Conservation (phyloP, 2,329 filamentous ascomycete genomes). For the Emmonsia crescens region DNA sequence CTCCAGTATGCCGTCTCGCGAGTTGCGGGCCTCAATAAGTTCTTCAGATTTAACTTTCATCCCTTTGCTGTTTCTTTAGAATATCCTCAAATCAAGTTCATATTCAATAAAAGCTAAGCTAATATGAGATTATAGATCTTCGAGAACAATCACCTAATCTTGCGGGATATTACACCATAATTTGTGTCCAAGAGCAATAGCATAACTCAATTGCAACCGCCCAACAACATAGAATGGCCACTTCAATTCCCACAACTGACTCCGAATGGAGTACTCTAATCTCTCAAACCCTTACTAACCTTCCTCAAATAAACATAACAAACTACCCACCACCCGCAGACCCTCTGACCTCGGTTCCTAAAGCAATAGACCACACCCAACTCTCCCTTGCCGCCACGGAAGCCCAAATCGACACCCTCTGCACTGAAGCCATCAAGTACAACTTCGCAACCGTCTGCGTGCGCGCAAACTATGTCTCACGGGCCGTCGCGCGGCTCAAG, state of each 20-base stretch:
- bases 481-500: conserved; percentile 38
- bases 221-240: neutral
- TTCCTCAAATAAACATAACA: conserved; percentile 15
- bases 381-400: conserved; percentile 33
- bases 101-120: neutral
- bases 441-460: conserved; percentile 45
- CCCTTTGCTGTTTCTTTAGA: neutral
- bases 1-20: neutral
- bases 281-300: conserved; percentile 16
- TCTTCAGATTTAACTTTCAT: neutral
- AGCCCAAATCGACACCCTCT: conserved; percentile 43
- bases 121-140: neutral
- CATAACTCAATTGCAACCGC: neutral
- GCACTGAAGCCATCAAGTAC: conserved; percentile 41
- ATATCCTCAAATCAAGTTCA: neutral
- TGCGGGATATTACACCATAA: neutral
- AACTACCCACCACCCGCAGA: conserved; percentile 19
- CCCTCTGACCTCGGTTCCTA: conserved; percentile 17
- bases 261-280: conserved; percentile 26
- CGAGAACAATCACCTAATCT: neutral
- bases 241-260: conserved; percentile 18
- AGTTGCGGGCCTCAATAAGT: neutral
- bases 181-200: neutral
- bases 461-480: conserved; percentile 41
- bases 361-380: conserved; percentile 35